These are phyloP conservation scores for Xerocomus nothofagi DNA, from an alignment of 1,284 basidiomycete species.

Conservation along the genomic window DNA sequence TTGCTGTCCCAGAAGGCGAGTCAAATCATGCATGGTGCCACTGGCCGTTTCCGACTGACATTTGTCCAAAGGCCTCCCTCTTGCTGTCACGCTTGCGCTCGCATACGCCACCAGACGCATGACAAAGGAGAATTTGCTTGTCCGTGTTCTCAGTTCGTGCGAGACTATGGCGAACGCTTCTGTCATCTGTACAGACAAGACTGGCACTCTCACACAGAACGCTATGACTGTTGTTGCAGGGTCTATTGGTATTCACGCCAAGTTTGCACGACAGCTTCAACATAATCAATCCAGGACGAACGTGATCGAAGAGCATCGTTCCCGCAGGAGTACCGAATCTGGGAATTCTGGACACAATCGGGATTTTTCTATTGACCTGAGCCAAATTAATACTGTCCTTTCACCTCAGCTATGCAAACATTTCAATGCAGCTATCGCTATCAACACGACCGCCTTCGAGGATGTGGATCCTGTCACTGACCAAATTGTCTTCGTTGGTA, in stretches of 20 bases:
- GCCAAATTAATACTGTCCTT: slow-evolving; percentile 65
- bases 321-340: slow-evolving; percentile 36
- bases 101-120: slow-evolving; percentile 98
- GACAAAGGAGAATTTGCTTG: slow-evolving; percentile 92
- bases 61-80: slow-evolving; percentile 70
- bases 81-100: slow-evolving; percentile 94
- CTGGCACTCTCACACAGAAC: slow-evolving; percentile 92
- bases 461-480: slow-evolving; percentile 69
- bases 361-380: slow-evolving; percentile 88
- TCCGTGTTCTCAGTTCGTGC: slow-evolving; percentile 93
- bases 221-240: slow-evolving; percentile 96
- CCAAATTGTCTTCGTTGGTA: slow-evolving; percentile 80
- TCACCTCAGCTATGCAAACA: slow-evolving; percentile 63
- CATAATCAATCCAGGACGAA: slow-evolving; percentile 79
- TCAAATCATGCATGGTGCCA: neutral
- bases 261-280: slow-evolving; percentile 83
- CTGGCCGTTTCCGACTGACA: slow-evolving; percentile 11
- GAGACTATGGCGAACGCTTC: slow-evolving; percentile 99
- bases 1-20: slow-evolving; percentile 92
- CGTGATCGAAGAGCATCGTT: slow-evolving; percentile 55
- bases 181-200: slow-evolving; percentile 96
- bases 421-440: slow-evolving; percentile 84
- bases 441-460: slow-evolving; percentile 97
- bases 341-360: slow-evolving; percentile 44
- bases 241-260: slow-evolving; percentile 89